phyloP scores from a whole-genome alignment of 805 yeast genomes.

The Naumovozyma baii region DNA sequence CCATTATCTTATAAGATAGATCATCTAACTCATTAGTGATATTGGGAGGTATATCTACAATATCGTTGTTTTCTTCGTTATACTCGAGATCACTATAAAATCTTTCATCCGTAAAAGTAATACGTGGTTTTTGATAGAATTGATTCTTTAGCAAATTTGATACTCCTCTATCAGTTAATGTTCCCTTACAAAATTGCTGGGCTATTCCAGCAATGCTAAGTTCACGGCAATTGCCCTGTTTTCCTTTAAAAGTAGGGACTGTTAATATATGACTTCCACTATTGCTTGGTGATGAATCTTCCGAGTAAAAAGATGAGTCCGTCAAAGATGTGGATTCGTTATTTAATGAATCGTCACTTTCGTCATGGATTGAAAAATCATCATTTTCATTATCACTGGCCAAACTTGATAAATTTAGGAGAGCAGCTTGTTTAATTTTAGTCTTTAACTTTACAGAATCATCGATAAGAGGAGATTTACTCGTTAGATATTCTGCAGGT shows the following conservation, averaged over 20 bases:
- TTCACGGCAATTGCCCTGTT: constrained; percentile 1
- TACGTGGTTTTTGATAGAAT: neutral
- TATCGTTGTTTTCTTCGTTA: neutral
- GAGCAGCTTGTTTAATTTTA: neutral
- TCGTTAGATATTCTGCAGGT: neutral
- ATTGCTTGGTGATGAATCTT: neutral
- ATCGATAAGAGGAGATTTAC: neutral
- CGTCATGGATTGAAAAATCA: neutral
- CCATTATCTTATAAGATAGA: neutral
- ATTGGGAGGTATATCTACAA: neutral
- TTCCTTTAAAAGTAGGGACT: constrained; percentile 37
- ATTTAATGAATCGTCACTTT: neutral
- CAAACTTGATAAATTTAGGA: neutral
- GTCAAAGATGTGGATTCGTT: neutral
- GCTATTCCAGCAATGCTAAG: constrained; percentile 13
- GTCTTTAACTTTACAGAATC: too few relatives aligned
- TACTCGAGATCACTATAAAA: constrained; percentile 13
- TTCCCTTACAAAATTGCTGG: constrained; percentile 12
- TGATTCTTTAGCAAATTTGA: neutral
- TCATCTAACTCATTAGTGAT: neutral
- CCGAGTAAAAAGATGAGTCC: neutral
- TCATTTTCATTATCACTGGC: neutral
- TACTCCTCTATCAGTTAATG: constrained; percentile 8
- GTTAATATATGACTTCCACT: constrained; percentile 8
- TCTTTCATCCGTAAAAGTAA: constrained; percentile 4